Evolutionary conservation across 257 asterid genomes (phyloP), one percentile per base, ranked within the genome.

Genomic region (Solanum bukasovii): DNA sequence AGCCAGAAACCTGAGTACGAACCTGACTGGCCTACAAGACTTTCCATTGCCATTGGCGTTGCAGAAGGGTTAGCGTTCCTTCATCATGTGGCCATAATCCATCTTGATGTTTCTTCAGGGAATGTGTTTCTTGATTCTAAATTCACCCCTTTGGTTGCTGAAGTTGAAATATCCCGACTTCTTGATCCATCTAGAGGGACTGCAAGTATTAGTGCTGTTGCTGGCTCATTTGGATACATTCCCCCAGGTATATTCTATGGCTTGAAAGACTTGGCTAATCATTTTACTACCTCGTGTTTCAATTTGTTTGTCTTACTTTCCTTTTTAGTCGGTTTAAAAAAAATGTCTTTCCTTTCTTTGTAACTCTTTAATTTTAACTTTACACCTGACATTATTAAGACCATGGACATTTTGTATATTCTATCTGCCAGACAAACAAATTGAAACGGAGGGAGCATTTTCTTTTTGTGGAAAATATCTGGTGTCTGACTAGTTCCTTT

Each of bases 111-210:
- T 34, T 34, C 35, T 34, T 34, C 35, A 34, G 35, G 35, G 35
- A 34, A 34, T 34, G 35, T 34, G 35, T 34, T 34, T 34, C 35
- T 34, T 34, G 35, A 34, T 34, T 34, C 35, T 34, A 34, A 34
- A 34, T 34, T 34, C 35, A 34, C 35, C 35, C 35, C 35, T 34
- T 34, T 34, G 35, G 35, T 34, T 34, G 35, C 35, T 34, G 1
- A 34, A 34, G 35, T 34, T 34, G 35, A 34, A 34, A 34, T 34
- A 34, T 34, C 35, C 35, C 99, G 93, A 94, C 98, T 97, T 85
- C 94, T 97, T 31, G 99, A 97, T 88, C 99, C 98, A 13, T 96
- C 96, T n/a, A 90, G 99, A 90, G 99, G 99, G 74, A 94, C 99
- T 1, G 99, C 98, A 23, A 97, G 99, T 70, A 96, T 97, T 89